Conservation (phyloP, 2,329 filamentous ascomycete species). For the Cryphonectria carpinicola region DNA sequence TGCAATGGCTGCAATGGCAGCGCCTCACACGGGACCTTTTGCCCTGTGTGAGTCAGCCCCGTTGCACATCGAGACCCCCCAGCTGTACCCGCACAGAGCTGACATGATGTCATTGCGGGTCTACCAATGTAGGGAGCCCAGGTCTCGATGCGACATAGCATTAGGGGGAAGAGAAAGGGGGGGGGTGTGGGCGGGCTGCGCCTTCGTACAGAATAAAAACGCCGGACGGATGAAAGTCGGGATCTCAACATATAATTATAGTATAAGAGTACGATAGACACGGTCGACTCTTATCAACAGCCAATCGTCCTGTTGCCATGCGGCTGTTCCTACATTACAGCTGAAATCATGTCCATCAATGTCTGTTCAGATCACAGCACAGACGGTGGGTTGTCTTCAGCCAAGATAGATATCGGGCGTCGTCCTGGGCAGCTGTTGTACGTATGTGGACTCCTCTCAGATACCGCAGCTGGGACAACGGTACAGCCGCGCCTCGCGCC, state of each 20-base stretch:
- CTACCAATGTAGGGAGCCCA: background rate
- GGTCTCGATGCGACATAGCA: background rate
- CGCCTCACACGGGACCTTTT: background rate
- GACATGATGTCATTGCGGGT: background rate
- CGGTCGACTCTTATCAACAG: background rate
- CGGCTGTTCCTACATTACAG: background rate
- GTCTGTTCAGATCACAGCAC: background rate
- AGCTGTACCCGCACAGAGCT: background rate
- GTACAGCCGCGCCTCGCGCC: background rate
- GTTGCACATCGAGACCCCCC: background rate
- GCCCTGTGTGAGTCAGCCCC: background rate
- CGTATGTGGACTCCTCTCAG: background rate
- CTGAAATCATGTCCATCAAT: background rate
- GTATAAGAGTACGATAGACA: background rate
- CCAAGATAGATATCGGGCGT: background rate
- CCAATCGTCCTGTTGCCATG: background rate
- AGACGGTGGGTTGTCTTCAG: background rate
- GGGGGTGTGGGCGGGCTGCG: background rate
- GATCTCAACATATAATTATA: background rate
- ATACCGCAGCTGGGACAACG: background rate
- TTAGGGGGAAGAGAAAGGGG: background rate
- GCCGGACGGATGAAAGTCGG: background rate
- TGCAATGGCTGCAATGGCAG: background rate
- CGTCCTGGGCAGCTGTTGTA: background rate
- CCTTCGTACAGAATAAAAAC: background rate